Evolutionary conservation across 1,284 basidiomycete species (phyloP), one percentile per base, ranked within the genome.

Genomic region (Sporisorium graminicola): DNA sequence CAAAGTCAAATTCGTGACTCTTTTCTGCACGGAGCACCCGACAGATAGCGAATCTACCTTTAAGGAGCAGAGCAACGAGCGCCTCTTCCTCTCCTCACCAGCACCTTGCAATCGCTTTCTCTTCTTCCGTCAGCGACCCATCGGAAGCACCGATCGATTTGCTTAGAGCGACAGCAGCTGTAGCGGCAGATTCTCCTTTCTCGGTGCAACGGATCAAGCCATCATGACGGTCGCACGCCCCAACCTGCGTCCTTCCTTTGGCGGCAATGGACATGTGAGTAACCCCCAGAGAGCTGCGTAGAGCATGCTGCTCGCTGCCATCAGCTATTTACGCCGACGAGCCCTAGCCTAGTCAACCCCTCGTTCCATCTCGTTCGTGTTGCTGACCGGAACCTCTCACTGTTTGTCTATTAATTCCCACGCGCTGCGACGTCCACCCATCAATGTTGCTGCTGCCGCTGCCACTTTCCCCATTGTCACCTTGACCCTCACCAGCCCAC

Each of bases 221-320:
- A 65, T 27, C 55, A 72, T 72, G 69, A 72, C 63, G 12, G 49
- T 62, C 37, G 69, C 69, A 56, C 69, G 69, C 14, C 69, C 63
- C 18, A 56, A 65, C 26, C 56, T 72, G 18, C 40, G 69, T 3
- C 69, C 69, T 42, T 55, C 58, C 5, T 71, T 62, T 40, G 69
- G 69, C 29, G 63, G 63, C 59, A 66, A 58, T 56, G 69, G 69
- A 26, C 50, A 71, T 49, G 67, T 70, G 60, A 70, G 67, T 70
- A 42, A n/a, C 22, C 40, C 27, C 8, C 31, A n/a, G 3, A 16
- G 8, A 20, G 8, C n/a, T n/a, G n/a, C n/a, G n/a, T n/a, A n/a
- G n/a, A n/a, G n/a, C n/a, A n/a, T n/a, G n/a, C n/a, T n/a, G n/a
- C n/a, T n/a, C n/a, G n/a, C n/a, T n/a, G n/a, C n/a, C n/a, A n/a